Evolutionary conservation across 2,329 filamentous ascomycete genomes (phyloP).

Genomic region (Lecanosticta acicola): DNA sequence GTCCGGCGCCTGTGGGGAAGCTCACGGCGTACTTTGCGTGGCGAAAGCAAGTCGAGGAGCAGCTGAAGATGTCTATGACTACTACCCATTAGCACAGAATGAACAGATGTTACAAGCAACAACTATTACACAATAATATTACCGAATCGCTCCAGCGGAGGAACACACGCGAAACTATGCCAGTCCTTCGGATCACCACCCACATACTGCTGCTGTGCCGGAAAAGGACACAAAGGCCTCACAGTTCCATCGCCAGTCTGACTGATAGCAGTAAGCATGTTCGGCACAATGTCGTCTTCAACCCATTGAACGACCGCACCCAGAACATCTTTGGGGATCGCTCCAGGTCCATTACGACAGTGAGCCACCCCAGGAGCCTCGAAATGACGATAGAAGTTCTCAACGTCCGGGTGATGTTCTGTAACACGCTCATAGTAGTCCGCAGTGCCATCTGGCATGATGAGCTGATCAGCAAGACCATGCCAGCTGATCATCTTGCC

Average conservation of each 20-base stretch:
- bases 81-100: not conserved
- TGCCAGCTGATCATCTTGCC: slow-evolving; percentile 42
- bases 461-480: slow-evolving; percentile 36
- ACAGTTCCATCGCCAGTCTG: not conserved
- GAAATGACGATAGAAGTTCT: slow-evolving; percentile 35
- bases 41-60: not conserved
- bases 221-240: not conserved
- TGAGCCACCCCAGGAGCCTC: slow-evolving; percentile 35
- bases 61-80: no score
- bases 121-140: no score
- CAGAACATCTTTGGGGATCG: not conserved
- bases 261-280: not conserved
- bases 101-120: not conserved
- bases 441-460: slow-evolving; percentile 32
- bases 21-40: slow-evolving; percentile 16
- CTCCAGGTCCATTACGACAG: slow-evolving; percentile 30
- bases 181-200: not conserved
- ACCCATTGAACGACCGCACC: not conserved
- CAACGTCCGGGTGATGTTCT: slow-evolving; percentile 9
- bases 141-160: not conserved
- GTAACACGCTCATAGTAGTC: slow-evolving; percentile 33
- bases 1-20: slow-evolving; percentile 12
- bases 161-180: not conserved
- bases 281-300: not conserved
- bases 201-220: not conserved